These are phyloP conservation scores for Toxicodendron radicans DNA, from an alignment of 345 rosid genomes.

Conservation along the genomic window DNA sequence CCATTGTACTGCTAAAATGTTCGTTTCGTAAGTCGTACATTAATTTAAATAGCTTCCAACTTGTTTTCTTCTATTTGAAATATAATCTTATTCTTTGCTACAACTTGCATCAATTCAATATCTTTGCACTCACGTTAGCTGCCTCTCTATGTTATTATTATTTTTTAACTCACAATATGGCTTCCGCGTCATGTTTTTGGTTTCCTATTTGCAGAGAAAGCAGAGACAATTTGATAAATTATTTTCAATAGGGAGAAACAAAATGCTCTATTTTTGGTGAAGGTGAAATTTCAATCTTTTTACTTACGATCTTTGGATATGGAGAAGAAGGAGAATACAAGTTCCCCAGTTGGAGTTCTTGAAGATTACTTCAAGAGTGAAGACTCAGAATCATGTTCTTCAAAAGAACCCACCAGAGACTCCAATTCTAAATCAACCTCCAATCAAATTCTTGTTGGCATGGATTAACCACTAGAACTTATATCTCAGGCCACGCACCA, in stretches of 20 bases:
- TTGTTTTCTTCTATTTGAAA: not conserved
- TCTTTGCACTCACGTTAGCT: conserved; percentile 11
- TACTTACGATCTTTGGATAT: conserved; percentile 16
- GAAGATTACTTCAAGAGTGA: conserved; percentile 82
- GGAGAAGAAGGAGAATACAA: conserved; percentile 53
- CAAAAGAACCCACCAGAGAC: conserved; percentile 35
- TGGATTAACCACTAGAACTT: conserved; percentile 13
- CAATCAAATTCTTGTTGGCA: conserved; percentile 46
- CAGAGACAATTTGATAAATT: not conserved
- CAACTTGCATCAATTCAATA: not conserved
- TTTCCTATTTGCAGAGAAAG: conserved; percentile 10
- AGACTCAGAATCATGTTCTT: conserved; percentile 48
- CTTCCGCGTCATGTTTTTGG: not conserved
- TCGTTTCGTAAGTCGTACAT: too few relatives aligned
- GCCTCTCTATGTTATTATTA: not conserved
- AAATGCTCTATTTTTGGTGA: conserved; percentile 11
- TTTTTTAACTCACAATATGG: not conserved
- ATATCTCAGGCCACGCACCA: not conserved
- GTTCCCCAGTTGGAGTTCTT: conserved; percentile 69
- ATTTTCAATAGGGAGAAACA: not conserved
- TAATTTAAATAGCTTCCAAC: too few relatives aligned
- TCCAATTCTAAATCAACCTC: conserved; percentile 28
- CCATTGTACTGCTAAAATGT: too few relatives aligned
- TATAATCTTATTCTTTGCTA: conserved; percentile 7
- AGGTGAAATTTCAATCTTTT: not conserved